Conservation (phyloP, 139 green algal species). For the Mesotaenium endlicherianum region DNA sequence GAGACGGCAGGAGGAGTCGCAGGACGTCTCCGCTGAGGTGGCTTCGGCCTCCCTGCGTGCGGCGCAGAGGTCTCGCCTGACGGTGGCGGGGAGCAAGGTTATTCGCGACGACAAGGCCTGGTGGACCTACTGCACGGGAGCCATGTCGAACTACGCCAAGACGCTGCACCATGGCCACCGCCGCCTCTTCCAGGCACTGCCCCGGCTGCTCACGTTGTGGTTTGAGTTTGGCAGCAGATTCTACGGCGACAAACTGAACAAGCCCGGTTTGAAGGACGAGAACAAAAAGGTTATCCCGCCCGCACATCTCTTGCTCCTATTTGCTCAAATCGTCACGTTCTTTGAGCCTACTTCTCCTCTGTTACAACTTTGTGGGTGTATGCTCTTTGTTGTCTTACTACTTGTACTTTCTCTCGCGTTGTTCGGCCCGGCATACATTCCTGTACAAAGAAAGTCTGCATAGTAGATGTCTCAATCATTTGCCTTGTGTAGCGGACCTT, state of each 20-base stretch:
- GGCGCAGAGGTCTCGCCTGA: not conserved
- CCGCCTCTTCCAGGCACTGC: constrained; percentile 79
- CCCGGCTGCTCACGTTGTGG: constrained; percentile 90
- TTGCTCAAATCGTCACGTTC: not conserved
- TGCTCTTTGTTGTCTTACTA: no score
- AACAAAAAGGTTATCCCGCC: not conserved
- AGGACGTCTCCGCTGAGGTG: not conserved
- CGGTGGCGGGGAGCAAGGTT: no score
- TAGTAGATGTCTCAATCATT: no score
- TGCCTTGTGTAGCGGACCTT: no score
- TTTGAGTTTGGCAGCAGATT: constrained; percentile 78
- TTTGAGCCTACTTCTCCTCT: not conserved
- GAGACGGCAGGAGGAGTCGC: constrained; percentile 11
- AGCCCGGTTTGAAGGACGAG: not conserved
- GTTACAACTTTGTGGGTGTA: no score
- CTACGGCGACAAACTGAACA: not conserved
- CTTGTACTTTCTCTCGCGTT: no score
- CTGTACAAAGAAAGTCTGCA: no score
- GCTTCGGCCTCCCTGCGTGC: not conserved
- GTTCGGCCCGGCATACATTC: no score
- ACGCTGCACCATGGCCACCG: constrained; percentile 63
- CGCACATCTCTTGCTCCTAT: not conserved
- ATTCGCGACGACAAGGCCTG: constrained; percentile 25
- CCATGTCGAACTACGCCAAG: constrained; percentile 72
- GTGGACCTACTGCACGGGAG: constrained; percentile 59